phyloP scores from a whole-genome alignment of 2,329 filamentous ascomycete genomes.

The Diplodia seriata region DNA sequence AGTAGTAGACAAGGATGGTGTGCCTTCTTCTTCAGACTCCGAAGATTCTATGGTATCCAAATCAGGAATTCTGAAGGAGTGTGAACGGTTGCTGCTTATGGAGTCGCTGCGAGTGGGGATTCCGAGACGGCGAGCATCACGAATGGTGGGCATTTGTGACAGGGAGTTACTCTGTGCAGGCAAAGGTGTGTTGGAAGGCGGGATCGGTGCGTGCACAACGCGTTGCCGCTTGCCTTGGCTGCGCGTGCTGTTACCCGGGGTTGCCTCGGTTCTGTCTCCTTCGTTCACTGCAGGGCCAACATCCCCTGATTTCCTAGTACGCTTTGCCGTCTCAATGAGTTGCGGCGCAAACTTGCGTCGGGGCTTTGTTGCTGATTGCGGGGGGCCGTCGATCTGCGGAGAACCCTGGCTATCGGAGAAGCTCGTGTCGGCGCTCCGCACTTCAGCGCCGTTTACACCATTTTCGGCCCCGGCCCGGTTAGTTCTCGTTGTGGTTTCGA shows the following conservation, averaged over 20 bases:
- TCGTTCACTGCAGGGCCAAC: slow-evolving; percentile 66
- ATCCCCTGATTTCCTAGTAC: slow-evolving; percentile 72
- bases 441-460: slow-evolving; percentile 8
- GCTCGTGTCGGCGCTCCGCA: slow-evolving; percentile 23
- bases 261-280: slow-evolving; percentile 75
- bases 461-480: slow-evolving; percentile 35
- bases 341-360: slow-evolving; percentile 73
- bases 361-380: slow-evolving; percentile 39
- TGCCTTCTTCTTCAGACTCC: slow-evolving; percentile 59
- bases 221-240: slow-evolving; percentile 39
- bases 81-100: slow-evolving; percentile 48
- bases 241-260: slow-evolving; percentile 53
- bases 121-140: slow-evolving; percentile 46
- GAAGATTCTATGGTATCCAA: slow-evolving; percentile 68
- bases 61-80: slow-evolving; percentile 67
- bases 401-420: slow-evolving; percentile 21
- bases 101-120: slow-evolving; percentile 46
- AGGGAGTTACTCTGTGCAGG: slow-evolving; percentile 39
- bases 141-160: slow-evolving; percentile 44
- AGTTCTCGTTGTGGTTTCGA: slow-evolving; percentile 40
- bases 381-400: slow-evolving; percentile 32
- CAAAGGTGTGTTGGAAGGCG: slow-evolving; percentile 43
- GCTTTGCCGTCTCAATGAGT: slow-evolving; percentile 78
- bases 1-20: slow-evolving; percentile 56
- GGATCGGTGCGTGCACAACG: slow-evolving; percentile 64